Evolutionary conservation across 257 asterid species (phyloP).

Genomic region (Solanum piurae): DNA sequence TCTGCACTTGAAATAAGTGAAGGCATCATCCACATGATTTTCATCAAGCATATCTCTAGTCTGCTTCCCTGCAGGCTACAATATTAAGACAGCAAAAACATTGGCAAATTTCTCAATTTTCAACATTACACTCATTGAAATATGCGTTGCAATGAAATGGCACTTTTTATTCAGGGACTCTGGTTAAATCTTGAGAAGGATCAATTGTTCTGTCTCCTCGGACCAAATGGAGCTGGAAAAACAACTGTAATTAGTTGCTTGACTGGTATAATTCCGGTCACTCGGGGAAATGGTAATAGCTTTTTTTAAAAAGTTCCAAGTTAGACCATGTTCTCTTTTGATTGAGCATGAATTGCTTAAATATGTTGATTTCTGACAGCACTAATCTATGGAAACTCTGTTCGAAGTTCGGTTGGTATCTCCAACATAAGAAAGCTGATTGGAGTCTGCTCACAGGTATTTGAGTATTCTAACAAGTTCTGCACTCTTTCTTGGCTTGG

Average conservation of each 20-base stretch:
- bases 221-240: constrained; percentile 42
- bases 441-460: constrained; percentile 35
- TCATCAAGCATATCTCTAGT: neutral
- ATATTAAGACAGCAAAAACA: neutral
- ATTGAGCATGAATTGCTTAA: neutral
- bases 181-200: constrained; percentile 29
- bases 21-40: neutral
- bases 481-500: neutral
- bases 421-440: constrained; percentile 16
- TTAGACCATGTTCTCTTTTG: neutral
- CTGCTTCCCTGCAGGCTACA: neutral
- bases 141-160: neutral
- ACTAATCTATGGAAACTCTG: constrained; percentile 22
- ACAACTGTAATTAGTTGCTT: constrained; percentile 30
- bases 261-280: constrained; percentile 26
- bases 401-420: constrained; percentile 15
- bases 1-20: neutral
- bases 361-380: constrained; percentile 7
- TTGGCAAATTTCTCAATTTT: neutral
- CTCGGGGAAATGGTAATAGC: constrained; percentile 27
- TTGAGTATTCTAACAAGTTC: neutral
- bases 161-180: constrained; percentile 3
- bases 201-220: constrained; percentile 25
- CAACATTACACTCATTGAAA: neutral
- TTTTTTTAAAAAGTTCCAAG: neutral